Evolutionary conservation across 129 eudicot species (phyloP), one percentile per base, ranked within the genome.

Genomic region (Flaveria sonorensis): DNA sequence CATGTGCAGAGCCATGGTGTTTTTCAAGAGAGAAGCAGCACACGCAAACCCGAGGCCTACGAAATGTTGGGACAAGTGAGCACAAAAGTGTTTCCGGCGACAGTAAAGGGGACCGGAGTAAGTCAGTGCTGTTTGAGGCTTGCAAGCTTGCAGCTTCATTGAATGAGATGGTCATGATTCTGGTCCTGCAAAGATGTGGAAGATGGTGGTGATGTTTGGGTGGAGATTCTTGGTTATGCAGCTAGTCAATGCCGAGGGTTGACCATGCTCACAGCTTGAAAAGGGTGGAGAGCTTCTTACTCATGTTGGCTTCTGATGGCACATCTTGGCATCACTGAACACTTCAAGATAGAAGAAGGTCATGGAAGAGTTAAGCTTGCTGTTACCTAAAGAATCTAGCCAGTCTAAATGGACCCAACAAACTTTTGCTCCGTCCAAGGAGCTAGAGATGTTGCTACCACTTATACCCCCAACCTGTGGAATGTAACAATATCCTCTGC

Each of bases 291-390:
- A 78, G 80, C 71, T 75, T 45, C 71, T 81, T n/a, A 81, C 88
- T 65, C 80, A 76, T 76, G 88, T 84, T 84, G 85, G 88, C 80
- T 84, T 48, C 26, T 80, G 68, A 81, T 81, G 85, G 82, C 88
- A 45, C 88, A 84, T 81, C 74, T 84, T 47, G 88, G 88, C 30
- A 63, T 84, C 61, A 71, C 85, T 2, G 85, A 76, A 21, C 85
- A 84, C 19, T 78, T 77, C 36, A 84, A 81, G 78, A 81, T 81
- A 16, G 62, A 78, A 55, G 57, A 73, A 69, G 88, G 88, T 7
- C 82, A 85, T 75, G 81, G 75, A 15, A 74, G 83, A 85, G 83
- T 65, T 20, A 85, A 85, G 65, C 18, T 81, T 42, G 65, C 47
- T 63, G 79, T 75, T 63, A 75, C 79, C 62, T 75, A 63, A 63